A percentile compares a stretch with the other conserved stretches of the same genome.
Conservation (phyloP, 495 filamentous ascomycete species). For the Podospora pseudoanserina region DNA sequence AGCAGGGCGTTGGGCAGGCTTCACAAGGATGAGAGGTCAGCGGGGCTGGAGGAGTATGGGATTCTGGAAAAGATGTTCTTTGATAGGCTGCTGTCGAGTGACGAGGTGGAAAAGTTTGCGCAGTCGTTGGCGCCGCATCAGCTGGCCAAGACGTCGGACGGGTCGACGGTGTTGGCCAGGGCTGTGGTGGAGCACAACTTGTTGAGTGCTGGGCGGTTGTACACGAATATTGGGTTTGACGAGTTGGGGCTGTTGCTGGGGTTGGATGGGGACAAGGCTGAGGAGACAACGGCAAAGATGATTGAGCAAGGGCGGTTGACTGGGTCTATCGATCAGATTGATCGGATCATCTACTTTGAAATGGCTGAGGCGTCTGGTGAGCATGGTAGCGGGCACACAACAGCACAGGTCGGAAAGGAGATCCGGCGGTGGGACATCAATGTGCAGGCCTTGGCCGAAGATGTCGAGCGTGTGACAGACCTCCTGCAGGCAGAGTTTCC, state of each 20-base stretch:
- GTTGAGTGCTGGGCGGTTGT: constrained; percentile 77
- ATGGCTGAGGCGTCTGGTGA: constrained; percentile 63
- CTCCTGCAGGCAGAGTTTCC: constrained; percentile 69
- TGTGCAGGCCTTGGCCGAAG: constrained; percentile 78
- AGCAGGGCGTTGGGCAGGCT: constrained; percentile 73
- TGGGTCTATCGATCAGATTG: constrained; percentile 93
- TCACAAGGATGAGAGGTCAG: constrained; percentile 89
- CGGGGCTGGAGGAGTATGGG: constrained; percentile 69
- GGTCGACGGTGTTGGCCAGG: constrained; percentile 87
- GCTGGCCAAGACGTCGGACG: constrained; percentile 81
- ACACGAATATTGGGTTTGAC: constrained; percentile 81
- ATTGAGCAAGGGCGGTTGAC: constrained; percentile 85
- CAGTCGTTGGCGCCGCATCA: constrained; percentile 79
- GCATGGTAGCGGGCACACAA: constrained; percentile 55
- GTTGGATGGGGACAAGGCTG: constrained; percentile 74
- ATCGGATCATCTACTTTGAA: constrained; percentile 81
- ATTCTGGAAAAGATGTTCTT: constrained; percentile 98
- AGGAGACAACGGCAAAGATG: constrained; percentile 90
- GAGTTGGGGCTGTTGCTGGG: constrained; percentile 74
- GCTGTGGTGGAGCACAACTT: constrained; percentile 96
- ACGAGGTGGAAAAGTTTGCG: constrained; percentile 82
- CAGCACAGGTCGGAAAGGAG: constrained; percentile 59
- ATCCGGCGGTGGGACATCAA: constrained; percentile 85
- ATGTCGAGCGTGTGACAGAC: constrained; percentile 81
- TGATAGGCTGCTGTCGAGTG: constrained; percentile 73